These are phyloP conservation scores for Byssochlamys sp. DNA, from an alignment of 2,329 filamentous ascomycete species.

Conservation along the genomic window DNA sequence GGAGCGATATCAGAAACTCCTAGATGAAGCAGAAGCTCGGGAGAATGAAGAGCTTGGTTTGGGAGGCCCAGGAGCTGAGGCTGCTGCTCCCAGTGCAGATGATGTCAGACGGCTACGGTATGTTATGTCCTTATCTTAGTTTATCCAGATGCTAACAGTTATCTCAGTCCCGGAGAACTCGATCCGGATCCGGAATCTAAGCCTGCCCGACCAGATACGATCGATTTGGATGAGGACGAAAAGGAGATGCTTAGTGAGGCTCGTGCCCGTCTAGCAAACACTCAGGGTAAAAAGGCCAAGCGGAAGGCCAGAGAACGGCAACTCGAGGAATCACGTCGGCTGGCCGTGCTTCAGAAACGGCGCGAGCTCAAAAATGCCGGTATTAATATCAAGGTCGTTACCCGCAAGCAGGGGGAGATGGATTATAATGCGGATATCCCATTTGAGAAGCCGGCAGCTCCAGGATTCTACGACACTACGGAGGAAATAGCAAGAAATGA, in stretches of 20 bases:
- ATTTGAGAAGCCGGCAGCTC: slow-evolving; percentile 81
- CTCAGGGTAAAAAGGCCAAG: slow-evolving; percentile 98
- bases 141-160: slow-evolving; percentile 8
- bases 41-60: slow-evolving; percentile 74
- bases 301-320: slow-evolving; percentile 91
- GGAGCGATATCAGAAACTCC: slow-evolving; percentile 88
- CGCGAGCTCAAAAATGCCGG: slow-evolving; percentile 93
- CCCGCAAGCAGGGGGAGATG: slow-evolving; percentile 91
- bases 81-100: slow-evolving; percentile 78
- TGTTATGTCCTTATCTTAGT: slow-evolving; percentile 5
- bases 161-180: slow-evolving; percentile 67
- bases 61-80: slow-evolving; percentile 76
- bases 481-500: slow-evolving; percentile 78
- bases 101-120: slow-evolving; percentile 73
- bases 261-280: slow-evolving; percentile 89
- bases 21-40: slow-evolving; percentile 87
- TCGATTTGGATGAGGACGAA: slow-evolving; percentile 96
- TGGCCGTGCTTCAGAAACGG: slow-evolving; percentile 87
- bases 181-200: slow-evolving; percentile 97
- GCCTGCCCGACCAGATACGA: slow-evolving; percentile 87
- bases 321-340: slow-evolving; percentile 80
- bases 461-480: slow-evolving; percentile 85
- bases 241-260: slow-evolving; percentile 99
- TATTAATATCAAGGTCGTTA: slow-evolving; percentile 93
- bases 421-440: slow-evolving; percentile 99